Conservation (phyloP, 2,329 filamentous ascomycete species). For the Cladosporium sp. region DNA sequence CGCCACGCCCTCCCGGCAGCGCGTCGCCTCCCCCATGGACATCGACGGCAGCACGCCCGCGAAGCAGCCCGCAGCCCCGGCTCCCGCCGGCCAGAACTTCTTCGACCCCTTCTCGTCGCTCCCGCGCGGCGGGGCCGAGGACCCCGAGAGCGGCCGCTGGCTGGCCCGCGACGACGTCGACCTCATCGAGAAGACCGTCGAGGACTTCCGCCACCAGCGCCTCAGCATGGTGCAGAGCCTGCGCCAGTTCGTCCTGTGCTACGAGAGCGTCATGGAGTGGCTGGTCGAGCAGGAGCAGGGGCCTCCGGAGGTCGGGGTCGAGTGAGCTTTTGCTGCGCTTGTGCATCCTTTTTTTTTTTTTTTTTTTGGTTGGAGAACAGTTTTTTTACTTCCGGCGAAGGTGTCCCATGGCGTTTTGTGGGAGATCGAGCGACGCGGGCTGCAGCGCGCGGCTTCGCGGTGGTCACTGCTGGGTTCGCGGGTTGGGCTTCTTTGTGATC, state of each 20-base stretch:
- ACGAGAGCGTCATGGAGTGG: slow-evolving; percentile 93
- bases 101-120: slow-evolving; percentile 19
- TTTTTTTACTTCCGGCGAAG: too few species aligned
- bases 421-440: too few species aligned
- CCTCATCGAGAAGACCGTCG: slow-evolving; percentile 77
- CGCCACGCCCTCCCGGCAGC: not conserved
- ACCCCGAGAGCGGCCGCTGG: slow-evolving; percentile 52
- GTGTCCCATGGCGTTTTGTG: too few species aligned
- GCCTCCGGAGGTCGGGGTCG: not conserved
- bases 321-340: not conserved
- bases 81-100: slow-evolving; percentile 16
- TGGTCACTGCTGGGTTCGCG: too few species aligned
- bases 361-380: too few species aligned
- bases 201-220: slow-evolving; percentile 81
- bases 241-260: slow-evolving; percentile 90
- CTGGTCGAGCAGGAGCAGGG: slow-evolving; percentile 43
- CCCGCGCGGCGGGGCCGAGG: slow-evolving; percentile 19
- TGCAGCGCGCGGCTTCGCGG: too few species aligned
- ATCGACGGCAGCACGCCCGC: slow-evolving; percentile 22
- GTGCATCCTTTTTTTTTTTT: too few species aligned
- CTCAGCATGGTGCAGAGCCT: slow-evolving; percentile 96
- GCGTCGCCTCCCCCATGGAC: slow-evolving; percentile 41
- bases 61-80: not conserved
- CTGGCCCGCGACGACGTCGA: slow-evolving; percentile 65
- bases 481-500: too few species aligned